These are phyloP conservation scores for Carex cristatella DNA, from an alignment of 176 grass and related monocot species.

Conservation along the genomic window DNA sequence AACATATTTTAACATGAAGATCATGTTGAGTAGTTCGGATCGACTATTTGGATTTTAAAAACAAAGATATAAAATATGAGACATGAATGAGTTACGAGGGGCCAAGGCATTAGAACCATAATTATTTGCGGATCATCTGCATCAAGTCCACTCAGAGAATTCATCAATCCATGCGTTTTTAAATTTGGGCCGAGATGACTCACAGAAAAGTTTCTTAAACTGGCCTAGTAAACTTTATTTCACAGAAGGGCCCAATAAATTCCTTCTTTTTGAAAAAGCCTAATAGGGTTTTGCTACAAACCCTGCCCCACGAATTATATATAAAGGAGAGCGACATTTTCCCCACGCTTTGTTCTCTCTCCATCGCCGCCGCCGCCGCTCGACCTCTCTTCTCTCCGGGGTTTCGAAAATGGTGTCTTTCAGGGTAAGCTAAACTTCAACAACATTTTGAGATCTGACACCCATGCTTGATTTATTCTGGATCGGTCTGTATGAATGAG, in stretches of 20 bases:
- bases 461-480: not conserved
- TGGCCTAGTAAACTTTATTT: not conserved
- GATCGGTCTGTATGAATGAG: not conserved
- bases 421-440: slow-evolving; percentile 40
- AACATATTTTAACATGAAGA: too few species aligned
- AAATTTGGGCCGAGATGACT: too few species aligned
- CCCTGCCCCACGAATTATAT: not conserved
- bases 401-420: slow-evolving; percentile 57
- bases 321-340: not conserved
- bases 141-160: too few species aligned
- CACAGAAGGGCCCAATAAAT: not conserved
- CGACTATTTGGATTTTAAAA: too few species aligned
- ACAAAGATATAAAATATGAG: too few species aligned
- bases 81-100: too few species aligned
- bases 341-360: not conserved
- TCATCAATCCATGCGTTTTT: too few species aligned
- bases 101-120: too few species aligned
- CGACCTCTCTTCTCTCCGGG: slow-evolving; percentile 9
- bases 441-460: too few species aligned
- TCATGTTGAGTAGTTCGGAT: too few species aligned
- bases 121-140: too few species aligned
- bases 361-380: slow-evolving; percentile 3
- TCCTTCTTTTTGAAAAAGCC: not conserved
- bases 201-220: too few species aligned
- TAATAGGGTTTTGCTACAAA: not conserved